Evolutionary conservation across 2,329 filamentous ascomycete species (phyloP), one percentile per base, ranked within the genome.

Genomic region (Paecilomyces fulvus): DNA sequence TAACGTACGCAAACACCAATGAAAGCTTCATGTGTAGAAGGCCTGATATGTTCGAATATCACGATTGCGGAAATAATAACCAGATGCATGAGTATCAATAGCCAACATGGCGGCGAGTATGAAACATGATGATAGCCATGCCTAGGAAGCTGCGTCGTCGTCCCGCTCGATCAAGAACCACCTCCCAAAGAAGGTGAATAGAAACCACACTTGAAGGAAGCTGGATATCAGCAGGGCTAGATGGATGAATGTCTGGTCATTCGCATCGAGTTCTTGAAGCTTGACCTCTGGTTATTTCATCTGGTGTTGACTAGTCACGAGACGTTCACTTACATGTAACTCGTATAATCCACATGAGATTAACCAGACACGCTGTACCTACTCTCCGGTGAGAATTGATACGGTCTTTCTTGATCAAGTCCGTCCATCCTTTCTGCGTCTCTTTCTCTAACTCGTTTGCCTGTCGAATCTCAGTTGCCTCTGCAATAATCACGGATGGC

Each of bases 131-230:
- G n/a, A 33, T 25, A 4, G 58, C 48, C 57, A 60, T 59, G 5
- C 55, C 53, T 12, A 59, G 56, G 51, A 58, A 60, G 6, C 51
- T 56, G 14, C 51, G 46, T 6, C 55, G 55, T 11, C 57, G 53
- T 3, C 57, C 57, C 28, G 57, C 28, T 60, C 59, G 20, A 60
- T 59, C 11, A 33, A 46, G 30, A 57, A 60, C 55, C 57, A 60
- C 1, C 65, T 66, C 9, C 63, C 60, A 25, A 66, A 63, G 4
- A 63, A 65, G 14, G 64, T 65, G 11, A 65, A 23, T 9, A 66
- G 51, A 30, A 66, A 67, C 60, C 61, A 66, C 20, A 67, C 59
- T 57, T 67, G 65, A 10, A 65, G 60, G 50, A 65, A 66, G 49
- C 62, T 60, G 20, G 63, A 62, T 56, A 69, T 58, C n/a, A 68